A percentile compares a stretch with the other conserved stretches of the same genome.
These are phyloP conservation scores for Hibiscus mutabilis DNA, from an alignment of 345 rosid genomes.

Conservation along the genomic window DNA sequence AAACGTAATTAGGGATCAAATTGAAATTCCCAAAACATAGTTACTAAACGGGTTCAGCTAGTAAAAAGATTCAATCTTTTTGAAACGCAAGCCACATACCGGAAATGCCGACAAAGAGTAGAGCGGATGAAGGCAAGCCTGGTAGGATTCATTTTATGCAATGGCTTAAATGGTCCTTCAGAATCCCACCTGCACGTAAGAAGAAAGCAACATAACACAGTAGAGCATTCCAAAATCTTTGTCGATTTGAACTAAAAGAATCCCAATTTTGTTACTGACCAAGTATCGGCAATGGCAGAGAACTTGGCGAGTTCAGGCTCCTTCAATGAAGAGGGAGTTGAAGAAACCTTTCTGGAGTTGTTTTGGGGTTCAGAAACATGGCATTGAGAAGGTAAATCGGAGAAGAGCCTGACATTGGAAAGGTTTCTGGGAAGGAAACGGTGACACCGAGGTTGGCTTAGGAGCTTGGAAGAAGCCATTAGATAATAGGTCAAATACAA, in stretches of 20 bases:
- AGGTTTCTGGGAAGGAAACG: neutral
- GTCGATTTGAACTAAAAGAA: neutral
- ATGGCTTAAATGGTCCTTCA: constrained; percentile 82
- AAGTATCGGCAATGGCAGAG: constrained; percentile 71
- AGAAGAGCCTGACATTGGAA: constrained; percentile 26
- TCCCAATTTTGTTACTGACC: constrained; percentile 30
- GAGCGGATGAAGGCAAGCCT: constrained; percentile 89
- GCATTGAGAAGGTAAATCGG: constrained; percentile 19
- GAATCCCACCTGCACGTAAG: constrained; percentile 71
- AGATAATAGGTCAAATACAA: neutral
- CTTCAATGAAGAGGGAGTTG: constrained; percentile 47
- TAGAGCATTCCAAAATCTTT: neutral
- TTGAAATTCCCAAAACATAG: neutral
- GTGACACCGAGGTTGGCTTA: constrained; percentile 27
- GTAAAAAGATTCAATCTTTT: neutral
- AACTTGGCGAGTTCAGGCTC: constrained; percentile 73
- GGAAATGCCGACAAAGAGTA: constrained; percentile 73
- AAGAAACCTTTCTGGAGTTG: constrained; percentile 8
- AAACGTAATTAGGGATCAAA: neutral
- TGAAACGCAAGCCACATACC: constrained; percentile 28
- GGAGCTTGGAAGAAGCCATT: constrained; percentile 20
- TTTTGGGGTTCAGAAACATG: constrained; percentile 10
- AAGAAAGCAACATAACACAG: neutral
- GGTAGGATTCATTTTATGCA: constrained; percentile 80
- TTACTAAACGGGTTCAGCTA: neutral